Conservation (phyloP, 1,139 yeast genomes). For the Candida freyschussii region DNA sequence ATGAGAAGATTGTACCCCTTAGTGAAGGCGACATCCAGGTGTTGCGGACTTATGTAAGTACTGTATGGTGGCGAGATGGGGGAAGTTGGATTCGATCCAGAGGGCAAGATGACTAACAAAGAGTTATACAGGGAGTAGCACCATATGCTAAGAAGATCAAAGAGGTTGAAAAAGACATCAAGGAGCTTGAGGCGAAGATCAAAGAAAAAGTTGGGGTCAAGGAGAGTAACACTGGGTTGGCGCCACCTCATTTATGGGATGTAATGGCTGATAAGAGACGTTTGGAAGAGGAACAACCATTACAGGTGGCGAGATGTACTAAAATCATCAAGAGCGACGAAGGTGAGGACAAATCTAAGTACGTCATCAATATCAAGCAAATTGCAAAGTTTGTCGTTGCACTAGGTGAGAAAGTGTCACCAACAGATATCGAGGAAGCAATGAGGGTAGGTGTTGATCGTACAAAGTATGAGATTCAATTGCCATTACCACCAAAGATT, state of each 20-base stretch:
- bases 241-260: slow-evolving; percentile 97
- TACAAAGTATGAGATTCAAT: slow-evolving; percentile 91
- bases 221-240: slow-evolving; percentile 93
- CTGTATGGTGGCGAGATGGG: slow-evolving; percentile 14
- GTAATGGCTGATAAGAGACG: slow-evolving; percentile 93
- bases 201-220: slow-evolving; percentile 92
- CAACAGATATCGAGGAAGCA: slow-evolving; percentile 98
- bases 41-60: slow-evolving; percentile 67
- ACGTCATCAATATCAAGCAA: slow-evolving; percentile 94
- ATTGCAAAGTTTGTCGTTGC: slow-evolving; percentile 97
- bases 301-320: slow-evolving; percentile 98
- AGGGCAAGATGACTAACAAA: slow-evolving; percentile 16
- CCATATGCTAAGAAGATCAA: slow-evolving; percentile 85
- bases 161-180: slow-evolving; percentile 78
- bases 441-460: slow-evolving; percentile 99
- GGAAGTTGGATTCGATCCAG: slow-evolving; percentile 1
- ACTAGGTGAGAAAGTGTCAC: slow-evolving; percentile 92
- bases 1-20: slow-evolving; percentile 78
- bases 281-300: slow-evolving; percentile 88
- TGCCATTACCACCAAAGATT: slow-evolving; percentile 95
- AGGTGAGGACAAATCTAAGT: slow-evolving; percentile 80
- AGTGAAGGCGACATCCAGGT: slow-evolving; percentile 97
- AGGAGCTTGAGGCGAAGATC: slow-evolving; percentile 75
- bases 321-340: slow-evolving; percentile 78
- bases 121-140: slow-evolving; percentile 63